Base-by-base conservation (phyloP, 2,329 filamentous ascomycete species). In the Leptosphaerulina australis region DNA sequence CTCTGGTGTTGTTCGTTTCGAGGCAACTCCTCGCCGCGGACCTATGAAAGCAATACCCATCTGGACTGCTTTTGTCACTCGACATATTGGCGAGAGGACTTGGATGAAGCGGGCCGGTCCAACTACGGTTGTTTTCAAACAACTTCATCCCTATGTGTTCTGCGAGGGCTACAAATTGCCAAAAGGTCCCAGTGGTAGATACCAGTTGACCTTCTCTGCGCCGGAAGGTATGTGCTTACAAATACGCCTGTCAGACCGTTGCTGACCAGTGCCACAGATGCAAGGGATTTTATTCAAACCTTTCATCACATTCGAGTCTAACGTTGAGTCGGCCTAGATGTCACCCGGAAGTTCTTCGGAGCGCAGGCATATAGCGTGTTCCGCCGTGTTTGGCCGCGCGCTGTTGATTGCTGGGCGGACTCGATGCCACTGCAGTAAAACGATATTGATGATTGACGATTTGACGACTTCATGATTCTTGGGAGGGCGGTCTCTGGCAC, bases 21-120 rank as follows among this genome's bases (percentile, higher is more conserved):
- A 85, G 61, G 80, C 81, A n/a, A 80, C 80, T 0, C 71, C 83
- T 25, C 74, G 77, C 21, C 72, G 77, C 20, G 82, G 83, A 1
- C 75, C 77, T 1, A 75, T 80, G 68, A 77, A 79, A 56, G 73
- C 76, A 15, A 79, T 81, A 2, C 83, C 83, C 0, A 79, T 86
- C 46, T 86, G 83, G 83, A 86, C 82, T 4, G 70, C 70, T 3
- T 73, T 73, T 33, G 69, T 73, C 14, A 70, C 68, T 1, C 68
- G 76, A 18, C 76, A 79, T 45, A 68, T 82, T 25, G 68, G 70
- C 21, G 71, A 75, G 41, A 74, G 68, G 4, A 71, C 69, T 25
- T 84, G 82, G 81, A 74, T 81, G 50, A 75, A 74, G 30, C 69
- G 67, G 9, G 58, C 75, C 1, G 73, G 72, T 1, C 39, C 74